phyloP scores from a whole-genome alignment of 2,329 filamentous ascomycete species.

The Colletotrichum endophyticum region DNA sequence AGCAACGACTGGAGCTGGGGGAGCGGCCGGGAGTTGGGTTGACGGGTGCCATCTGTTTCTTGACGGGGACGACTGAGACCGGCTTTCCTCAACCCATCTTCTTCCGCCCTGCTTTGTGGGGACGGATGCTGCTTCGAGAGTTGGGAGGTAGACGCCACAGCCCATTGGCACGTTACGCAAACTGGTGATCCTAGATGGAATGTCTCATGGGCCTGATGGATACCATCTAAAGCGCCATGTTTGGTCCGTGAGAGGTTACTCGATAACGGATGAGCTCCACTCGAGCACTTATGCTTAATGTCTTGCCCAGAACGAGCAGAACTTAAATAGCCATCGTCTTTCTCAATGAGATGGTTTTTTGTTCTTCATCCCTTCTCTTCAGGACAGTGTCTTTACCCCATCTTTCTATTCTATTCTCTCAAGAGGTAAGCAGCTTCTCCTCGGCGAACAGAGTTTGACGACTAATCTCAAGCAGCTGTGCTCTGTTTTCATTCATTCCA shows the following conservation, averaged over 20 bases:
- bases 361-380: slow-evolving; percentile 8
- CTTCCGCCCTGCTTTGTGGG: neutral
- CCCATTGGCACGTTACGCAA: neutral
- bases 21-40: neutral
- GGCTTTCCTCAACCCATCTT: neutral
- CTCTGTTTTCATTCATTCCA: slow-evolving; percentile 29
- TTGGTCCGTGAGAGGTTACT: neutral
- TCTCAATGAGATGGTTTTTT: neutral
- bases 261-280: neutral
- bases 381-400: slow-evolving; percentile 13
- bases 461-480: slow-evolving; percentile 26
- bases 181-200: neutral
- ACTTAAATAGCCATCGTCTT: slow-evolving; percentile 7
- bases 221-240: slow-evolving; percentile 5
- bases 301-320: neutral
- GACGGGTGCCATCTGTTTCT: slow-evolving; percentile 15
- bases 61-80: slow-evolving; percentile 6
- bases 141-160: neutral
- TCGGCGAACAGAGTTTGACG: neutral
- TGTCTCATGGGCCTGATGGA: slow-evolving; percentile 9
- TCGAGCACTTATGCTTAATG: slow-evolving; percentile 12
- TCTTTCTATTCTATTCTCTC: neutral
- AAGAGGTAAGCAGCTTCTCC: slow-evolving; percentile 7
- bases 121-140: neutral
- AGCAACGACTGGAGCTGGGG: neutral